Evolutionary conservation across 1,284 basidiomycete genomes (phyloP), one percentile per base, ranked within the genome.

Genomic region (Tilletia indica): DNA sequence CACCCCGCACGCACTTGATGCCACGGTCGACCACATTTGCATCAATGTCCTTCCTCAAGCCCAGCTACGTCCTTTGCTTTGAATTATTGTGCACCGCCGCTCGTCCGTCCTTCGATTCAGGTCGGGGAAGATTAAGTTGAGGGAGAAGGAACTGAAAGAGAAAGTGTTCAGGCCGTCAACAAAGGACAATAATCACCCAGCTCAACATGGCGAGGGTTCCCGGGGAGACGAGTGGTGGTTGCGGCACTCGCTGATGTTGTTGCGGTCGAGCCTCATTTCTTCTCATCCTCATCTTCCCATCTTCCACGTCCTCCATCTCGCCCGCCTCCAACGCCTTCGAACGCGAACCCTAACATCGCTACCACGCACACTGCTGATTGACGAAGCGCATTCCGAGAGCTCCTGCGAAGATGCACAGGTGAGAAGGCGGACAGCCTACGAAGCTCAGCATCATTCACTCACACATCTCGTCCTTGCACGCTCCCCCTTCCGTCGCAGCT

Each of bases 1-100:
- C 16, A 86, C 85, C 21, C 92, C 78, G 42, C 89, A 88, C 48
- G 88, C 79, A 34, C 19, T n/a, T 4, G 36, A 64, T 11, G 38
- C 61, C 16, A 64, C 36, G 11, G 61, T 64, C 4, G 61, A 64
- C 61, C 8, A 42, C 61, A 64, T 42, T 16, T 19, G 19, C 34
- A 64, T 45, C 42, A 45, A 8, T 45, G 6, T 45, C 42, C 42
- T 45, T 45, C 42, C 42, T 14, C 42, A 14, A 14, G 42, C 42
- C 9, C 6, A 45, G 42, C 42, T 31, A 31, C 25, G 25, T 31
- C 25, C 25, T 45, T 45, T 45, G 42, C 42, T 45, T 14, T 45
- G 42, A 45, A 45, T 9, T 45, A 45, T 8, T 45, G 6, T 45
- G 42, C 9, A 14, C 6, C 6, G 6, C 42, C 42, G 9, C 14